These are phyloP conservation scores for Ballota nigra DNA, from an alignment of 257 asterid species.

Conservation along the genomic window DNA sequence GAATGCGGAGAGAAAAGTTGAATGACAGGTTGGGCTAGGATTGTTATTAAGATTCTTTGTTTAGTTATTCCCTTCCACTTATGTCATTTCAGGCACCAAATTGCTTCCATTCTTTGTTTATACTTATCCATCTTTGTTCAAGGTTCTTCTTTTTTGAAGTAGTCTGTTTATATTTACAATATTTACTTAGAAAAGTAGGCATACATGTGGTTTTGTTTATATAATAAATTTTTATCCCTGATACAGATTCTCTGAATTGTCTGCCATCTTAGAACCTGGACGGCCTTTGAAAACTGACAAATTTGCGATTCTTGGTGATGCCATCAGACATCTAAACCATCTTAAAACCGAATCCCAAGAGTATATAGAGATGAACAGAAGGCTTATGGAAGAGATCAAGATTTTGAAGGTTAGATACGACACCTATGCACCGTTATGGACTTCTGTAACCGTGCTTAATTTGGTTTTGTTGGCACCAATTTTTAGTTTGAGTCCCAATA, in stretches of 20 bases:
- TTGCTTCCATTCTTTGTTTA: not conserved
- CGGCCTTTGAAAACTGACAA: conserved; percentile 72
- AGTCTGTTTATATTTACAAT: not conserved
- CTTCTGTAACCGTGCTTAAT: not conserved
- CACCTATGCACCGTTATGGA: not conserved
- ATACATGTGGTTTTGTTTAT: not conserved
- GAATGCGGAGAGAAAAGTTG: conserved; percentile 64
- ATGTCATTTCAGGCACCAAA: not conserved
- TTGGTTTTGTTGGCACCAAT: not conserved
- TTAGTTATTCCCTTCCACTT: not conserved
- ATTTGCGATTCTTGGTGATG: conserved; percentile 66
- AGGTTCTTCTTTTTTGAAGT: not conserved
- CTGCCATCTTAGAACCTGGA: conserved; percentile 65
- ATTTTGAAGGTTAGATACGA: conserved; percentile 54
- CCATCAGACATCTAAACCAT: conserved; percentile 57
- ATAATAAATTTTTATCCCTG: conserved; percentile 4
- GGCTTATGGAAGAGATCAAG: conserved; percentile 70
- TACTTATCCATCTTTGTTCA: not conserved
- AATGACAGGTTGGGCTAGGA: conserved; percentile 52
- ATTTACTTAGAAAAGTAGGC: not conserved
- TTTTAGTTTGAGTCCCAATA: not conserved
- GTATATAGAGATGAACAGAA: conserved; percentile 48
- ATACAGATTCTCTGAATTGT: conserved; percentile 65
- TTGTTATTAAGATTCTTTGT: not conserved
- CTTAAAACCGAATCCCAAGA: conserved; percentile 59